These are phyloP conservation scores for Penicillium riverlandense DNA, from an alignment of 495 filamentous ascomycete species.

Conservation along the genomic window DNA sequence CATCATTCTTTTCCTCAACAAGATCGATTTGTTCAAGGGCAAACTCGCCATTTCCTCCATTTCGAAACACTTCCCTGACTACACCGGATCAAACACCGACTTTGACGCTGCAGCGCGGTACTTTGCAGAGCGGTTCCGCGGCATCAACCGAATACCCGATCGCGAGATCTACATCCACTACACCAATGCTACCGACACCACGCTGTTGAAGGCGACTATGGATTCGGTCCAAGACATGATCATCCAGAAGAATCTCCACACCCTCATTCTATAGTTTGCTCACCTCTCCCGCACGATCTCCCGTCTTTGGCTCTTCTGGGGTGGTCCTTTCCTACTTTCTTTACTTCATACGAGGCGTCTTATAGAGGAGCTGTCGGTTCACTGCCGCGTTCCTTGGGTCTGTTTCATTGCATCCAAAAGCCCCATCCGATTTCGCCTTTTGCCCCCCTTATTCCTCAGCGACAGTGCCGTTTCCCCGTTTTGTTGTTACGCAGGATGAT, in stretches of 20 bases:
- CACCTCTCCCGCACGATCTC: not conserved
- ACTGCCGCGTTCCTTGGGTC: conserved; percentile 15
- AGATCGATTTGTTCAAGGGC: conserved; percentile 94
- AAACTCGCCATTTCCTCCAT: conserved; percentile 79
- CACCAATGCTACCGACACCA: conserved; percentile 93
- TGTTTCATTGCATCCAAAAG: conserved; percentile 23
- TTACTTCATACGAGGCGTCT: conserved; percentile 17
- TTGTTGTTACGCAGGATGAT: conserved; percentile 30
- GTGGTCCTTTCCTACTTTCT: not conserved
- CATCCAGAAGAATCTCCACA: conserved; percentile 93
- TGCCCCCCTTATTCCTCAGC: conserved; percentile 13
- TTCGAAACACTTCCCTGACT: conserved; percentile 89
- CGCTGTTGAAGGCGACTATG: conserved; percentile 96
- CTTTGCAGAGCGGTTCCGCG: conserved; percentile 84
- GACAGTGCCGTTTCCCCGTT: conserved; percentile 5
- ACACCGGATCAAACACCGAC: conserved; percentile 52
- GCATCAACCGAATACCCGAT: conserved; percentile 74
- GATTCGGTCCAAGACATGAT: conserved; percentile 98
- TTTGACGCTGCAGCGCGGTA: conserved; percentile 65
- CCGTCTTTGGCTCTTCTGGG: not conserved
- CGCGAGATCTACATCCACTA: conserved; percentile 92
- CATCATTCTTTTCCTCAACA: conserved; percentile 97
- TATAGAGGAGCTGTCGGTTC: conserved; percentile 18
- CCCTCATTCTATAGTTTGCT: conserved; percentile 73
- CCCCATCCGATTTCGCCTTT: conserved; percentile 13